Evolutionary conservation across 306 rosid species (phyloP).

Genomic region (Cucurbita pepo): DNA sequence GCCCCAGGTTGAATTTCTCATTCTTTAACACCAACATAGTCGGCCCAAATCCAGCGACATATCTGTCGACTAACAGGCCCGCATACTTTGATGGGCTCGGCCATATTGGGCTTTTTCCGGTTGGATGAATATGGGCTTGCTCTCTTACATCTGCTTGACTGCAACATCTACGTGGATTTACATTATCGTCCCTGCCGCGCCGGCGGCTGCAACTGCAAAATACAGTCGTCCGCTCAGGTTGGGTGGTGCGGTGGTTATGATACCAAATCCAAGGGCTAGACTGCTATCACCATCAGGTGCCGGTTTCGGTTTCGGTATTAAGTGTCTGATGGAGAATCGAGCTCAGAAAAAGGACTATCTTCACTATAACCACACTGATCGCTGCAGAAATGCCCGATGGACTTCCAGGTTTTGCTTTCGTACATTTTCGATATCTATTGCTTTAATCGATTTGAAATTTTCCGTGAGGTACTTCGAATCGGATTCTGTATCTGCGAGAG

Average conservation of each 20-base stretch:
- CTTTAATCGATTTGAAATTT: neutral
- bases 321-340: constrained; percentile 17
- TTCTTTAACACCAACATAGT: too few species aligned
- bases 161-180: neutral
- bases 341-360: constrained; percentile 14
- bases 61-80: neutral
- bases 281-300: neutral
- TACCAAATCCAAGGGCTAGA: neutral
- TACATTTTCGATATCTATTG: neutral
- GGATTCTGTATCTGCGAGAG: neutral
- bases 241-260: neutral
- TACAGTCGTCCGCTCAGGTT: neutral
- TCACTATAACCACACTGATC: constrained; percentile 57
- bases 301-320: neutral
- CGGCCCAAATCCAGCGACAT: neutral
- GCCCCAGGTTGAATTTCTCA: too few species aligned
- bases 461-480: neutral
- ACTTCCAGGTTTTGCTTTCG: constrained; percentile 40
- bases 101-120: neutral
- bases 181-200: neutral
- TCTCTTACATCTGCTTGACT: neutral
- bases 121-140: neutral
- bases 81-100: neutral
- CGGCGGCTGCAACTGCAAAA: neutral
- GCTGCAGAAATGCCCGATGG: constrained; percentile 57